Conservation (phyloP, 2,329 filamentous ascomycete species). For the Hypoxylon sp. region DNA sequence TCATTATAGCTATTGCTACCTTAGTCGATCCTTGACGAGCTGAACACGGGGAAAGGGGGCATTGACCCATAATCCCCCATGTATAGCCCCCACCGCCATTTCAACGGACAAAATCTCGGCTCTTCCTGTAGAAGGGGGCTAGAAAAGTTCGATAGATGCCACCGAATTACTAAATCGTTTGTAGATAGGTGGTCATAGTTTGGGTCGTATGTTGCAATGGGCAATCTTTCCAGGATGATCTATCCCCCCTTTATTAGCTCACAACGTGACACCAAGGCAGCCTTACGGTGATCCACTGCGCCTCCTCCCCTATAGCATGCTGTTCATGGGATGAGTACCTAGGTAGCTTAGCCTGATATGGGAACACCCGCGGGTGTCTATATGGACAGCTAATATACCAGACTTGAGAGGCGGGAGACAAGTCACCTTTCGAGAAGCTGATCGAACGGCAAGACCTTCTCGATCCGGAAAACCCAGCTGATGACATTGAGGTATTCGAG, state of each 20-base stretch:
- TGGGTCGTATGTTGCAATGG: constrained; percentile 4
- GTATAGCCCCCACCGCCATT: background rate
- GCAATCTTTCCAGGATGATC: constrained; percentile 7
- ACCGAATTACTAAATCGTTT: constrained; percentile 8
- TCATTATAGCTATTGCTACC: constrained; percentile 18
- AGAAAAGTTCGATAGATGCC: constrained; percentile 2
- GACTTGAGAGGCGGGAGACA: constrained; percentile 4
- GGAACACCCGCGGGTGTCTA: constrained; percentile 1
- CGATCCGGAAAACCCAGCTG: constrained; percentile 21
- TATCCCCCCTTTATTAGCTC: background rate
- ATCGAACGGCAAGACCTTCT: constrained; percentile 33
- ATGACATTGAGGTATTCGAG: constrained; percentile 1
- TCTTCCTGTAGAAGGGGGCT: background rate
- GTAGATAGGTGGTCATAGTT: constrained; percentile 23
- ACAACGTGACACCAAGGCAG: constrained; percentile 4
- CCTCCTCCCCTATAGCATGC: background rate
- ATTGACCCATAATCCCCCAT: background rate
- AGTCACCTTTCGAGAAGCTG: constrained; percentile 6
- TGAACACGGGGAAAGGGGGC: background rate
- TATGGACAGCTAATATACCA: background rate
- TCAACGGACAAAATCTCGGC: background rate
- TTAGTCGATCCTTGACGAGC: constrained; percentile 1
- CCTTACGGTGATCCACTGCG: constrained; percentile 14
- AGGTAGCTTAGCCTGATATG: constrained; percentile 3
- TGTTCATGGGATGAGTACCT: background rate